Evolutionary conservation across 306 rosid genomes (phyloP), one percentile per base, ranked within the genome.

Genomic region (Glycine soja): DNA sequence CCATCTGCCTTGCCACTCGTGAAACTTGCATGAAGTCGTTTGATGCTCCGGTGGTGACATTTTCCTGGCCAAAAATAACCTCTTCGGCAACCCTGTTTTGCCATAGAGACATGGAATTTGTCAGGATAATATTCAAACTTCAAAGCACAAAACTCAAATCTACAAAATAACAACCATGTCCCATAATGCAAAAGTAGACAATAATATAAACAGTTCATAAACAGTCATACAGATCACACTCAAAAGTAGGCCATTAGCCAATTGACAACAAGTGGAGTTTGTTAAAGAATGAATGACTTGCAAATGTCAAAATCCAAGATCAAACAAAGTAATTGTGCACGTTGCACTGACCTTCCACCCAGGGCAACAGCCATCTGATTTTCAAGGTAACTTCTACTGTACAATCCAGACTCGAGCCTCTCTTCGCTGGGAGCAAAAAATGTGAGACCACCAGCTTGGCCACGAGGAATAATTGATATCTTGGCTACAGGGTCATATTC

Each of bases 301-400:
- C 57, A 82, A 58, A 43, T 15, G 14, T 65, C 16, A 53, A 77
- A 57, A 51, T 63, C 9, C 10, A 52, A 52, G 61, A 78, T 36
- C 48, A 70, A 14, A 76, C 30, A 80, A 30, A 65, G 72, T 14
- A 58, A 32, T 14, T 12, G 75, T 42, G 42, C 70, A 45, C 34
- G 8, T 67, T 51, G 58, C 76, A 80, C 89, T 87, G 63, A 87
- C 89, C 89, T 87, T 80, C 89, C 89, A 72, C 89, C 89, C 3
- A 95, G 93, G 59, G 99, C 99, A 83, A 95, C 99, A 53, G 98
- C 99, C 99, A 95, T 95, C 84, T 95, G 99, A 84, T 95, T 95
- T 86, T 95, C 99, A 84, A 95, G 82, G 97, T 95, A 95, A 90
- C 99, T 95, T 92, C 99, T 90, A 73, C 99, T 95, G 89, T 95